Evolutionary conservation across 2,329 filamentous ascomycete genomes (phyloP), one percentile per base, ranked within the genome.

Genomic region (Venturia pyrina): DNA sequence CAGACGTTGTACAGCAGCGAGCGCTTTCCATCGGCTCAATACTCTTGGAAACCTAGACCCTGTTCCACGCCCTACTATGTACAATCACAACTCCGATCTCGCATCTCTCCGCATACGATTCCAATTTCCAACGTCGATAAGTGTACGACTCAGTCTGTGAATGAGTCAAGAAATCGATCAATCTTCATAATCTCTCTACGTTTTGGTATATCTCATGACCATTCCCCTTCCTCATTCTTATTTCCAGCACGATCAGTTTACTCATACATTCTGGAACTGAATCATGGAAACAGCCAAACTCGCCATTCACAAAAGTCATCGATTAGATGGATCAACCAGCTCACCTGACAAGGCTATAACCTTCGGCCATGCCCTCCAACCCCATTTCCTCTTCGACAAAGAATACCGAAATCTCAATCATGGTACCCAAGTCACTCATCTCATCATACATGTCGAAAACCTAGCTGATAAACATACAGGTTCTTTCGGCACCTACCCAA

Each of bases 401-500:
- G 79, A 80, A n/a, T 91, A 85, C 74, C 81, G 80, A 63, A 92
- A 91, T 72, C 78, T 96, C 64, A 96, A 96, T 74, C 89, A 96
- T 73, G 90, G 89, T 90, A 77, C 69, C 73, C 67, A 10, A 32
- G 10, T 8, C 21, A 3, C 21, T 50, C 32, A 4, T 59, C 17
- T 19, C 5, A 15, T 63, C 64, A 28, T 28, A 28, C 65, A 65
- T 32, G 41, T 24, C 34, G 37, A 44, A 43, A 21, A 61, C 60
- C 21, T 28, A 11, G 17, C 28, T 64, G 37, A 69, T 40, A 62
- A 56, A 40, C 40, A 63, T 37, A 2, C 28, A 86, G 89, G 91
- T 62, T 96, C 91, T 0, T 96, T 90, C 73, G 93, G 93, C 43
- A 87, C 88, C 1, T 87, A 88, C 70, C 92, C 93, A 3, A 79